Base-by-base conservation (phyloP, 306 rosid genomes). In the Pachyrhizus erosus region DNA sequence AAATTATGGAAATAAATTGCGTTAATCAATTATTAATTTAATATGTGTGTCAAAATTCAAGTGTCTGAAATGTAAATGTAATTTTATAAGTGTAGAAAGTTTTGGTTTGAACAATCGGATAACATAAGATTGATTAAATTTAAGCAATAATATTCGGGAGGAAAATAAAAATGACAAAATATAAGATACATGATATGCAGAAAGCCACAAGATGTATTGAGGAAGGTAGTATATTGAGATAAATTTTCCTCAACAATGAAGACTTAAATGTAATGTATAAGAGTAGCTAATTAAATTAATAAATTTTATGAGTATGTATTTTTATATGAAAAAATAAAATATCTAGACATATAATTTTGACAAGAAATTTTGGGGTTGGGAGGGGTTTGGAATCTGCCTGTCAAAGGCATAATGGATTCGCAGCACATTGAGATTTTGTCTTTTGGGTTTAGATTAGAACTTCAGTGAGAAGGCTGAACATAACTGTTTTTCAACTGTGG, bases 391-490 rank as follows among this genome's bases (percentile, higher is more conserved):
- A 17, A 49, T 7, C 58, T 13, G 11, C n/a, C 58, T 13, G 11
- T 21, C 14, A 4, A 58, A 58, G 34, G 40, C 51, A 31, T 13
- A 21, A 7, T 26, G 26, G 49, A 4, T 72, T 74, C 34, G 43
- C 17, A 57, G 9, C 23, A 4, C 42, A 31, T 20, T 54, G 39
- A 82, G 71, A 23, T 15, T 0, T 70, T 45, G 34, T 21, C 43
- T 31, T 49, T 52, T 60, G 26, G 29, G n/a, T 67, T 80, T 75
- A 7, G 60, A 55, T 34, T 24, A 55, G 75, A 79, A 73, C 20
- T 10, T 21, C 66, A 84, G 34, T 42, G 43, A 75, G 58, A 10
- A 17, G 45, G 15, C 24, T 33, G 1, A 18, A 31, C 26, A 70
- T 31, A 51, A 46, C 39, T 61, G 58, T 42, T 58, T 48, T 33